A percentile compares a stretch with the other conserved stretches of the same genome.
Evolutionary conservation across 257 asterid species (phyloP).

Genomic region (Voacanga thouarsii): DNA sequence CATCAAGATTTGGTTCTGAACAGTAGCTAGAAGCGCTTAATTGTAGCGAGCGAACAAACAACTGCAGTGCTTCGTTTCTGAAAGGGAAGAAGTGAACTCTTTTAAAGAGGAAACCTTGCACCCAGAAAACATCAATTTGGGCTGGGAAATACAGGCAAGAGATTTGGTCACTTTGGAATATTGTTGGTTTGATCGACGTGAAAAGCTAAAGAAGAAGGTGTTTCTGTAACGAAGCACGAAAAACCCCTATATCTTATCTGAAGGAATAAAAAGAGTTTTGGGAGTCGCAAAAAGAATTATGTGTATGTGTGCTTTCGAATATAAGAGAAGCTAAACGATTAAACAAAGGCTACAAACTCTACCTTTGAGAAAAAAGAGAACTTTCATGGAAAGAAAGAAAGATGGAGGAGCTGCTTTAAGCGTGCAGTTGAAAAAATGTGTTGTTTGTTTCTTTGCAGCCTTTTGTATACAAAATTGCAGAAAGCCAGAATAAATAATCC

Average conservation of each 20-base stretch:
- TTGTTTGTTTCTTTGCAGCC: conserved; percentile 19
- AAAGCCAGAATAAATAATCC: conserved; percentile 2
- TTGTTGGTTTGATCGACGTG: neutral
- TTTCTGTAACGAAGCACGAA: conserved; percentile 11
- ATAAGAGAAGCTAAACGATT: conserved; percentile 8
- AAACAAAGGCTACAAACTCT: conserved; percentile 16
- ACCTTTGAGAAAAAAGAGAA: conserved; percentile 25
- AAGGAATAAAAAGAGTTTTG: conserved; percentile 17
- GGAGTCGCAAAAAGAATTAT: conserved; percentile 11
- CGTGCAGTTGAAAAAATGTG: conserved; percentile 28
- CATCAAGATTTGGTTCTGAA: neutral
- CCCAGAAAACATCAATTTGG: neutral
- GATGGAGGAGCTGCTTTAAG: conserved; percentile 25
- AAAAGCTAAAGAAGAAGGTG: conserved; percentile 1
- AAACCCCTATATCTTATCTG: neutral
- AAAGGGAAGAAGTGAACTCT: conserved; percentile 5
- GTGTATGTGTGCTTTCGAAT: conserved; percentile 6
- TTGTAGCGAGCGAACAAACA: neutral
- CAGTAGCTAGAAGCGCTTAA: neutral
- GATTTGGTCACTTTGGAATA: neutral
- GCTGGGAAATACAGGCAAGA: neutral
- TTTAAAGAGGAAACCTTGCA: conserved; percentile 1
- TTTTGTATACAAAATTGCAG: conserved; percentile 12
- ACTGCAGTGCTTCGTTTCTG: neutral
- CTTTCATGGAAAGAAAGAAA: conserved; percentile 26